Conservation (phyloP, 345 rosid genomes). For the Gossypium sturtianum region DNA sequence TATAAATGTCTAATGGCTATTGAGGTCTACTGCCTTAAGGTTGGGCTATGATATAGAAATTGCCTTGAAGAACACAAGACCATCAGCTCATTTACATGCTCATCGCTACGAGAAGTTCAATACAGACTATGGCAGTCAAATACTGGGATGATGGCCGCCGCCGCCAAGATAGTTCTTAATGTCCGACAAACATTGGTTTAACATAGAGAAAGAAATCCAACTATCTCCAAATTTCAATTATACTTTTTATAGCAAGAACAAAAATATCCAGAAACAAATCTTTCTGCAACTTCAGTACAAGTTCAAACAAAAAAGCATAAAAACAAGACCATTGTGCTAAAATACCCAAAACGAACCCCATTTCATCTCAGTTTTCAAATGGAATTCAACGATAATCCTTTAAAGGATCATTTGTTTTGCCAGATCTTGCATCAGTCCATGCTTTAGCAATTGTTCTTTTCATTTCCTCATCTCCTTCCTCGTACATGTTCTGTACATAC, state of each 20-base stretch:
- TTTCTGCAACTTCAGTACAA: not conserved
- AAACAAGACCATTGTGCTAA: not conserved
- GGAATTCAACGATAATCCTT: slow-evolving; percentile 37
- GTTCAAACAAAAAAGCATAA: not conserved
- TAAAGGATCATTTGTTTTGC: slow-evolving; percentile 65
- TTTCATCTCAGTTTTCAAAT: not conserved
- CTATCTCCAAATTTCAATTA: not conserved
- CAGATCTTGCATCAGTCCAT: slow-evolving; percentile 97
- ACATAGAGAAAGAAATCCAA: not conserved
- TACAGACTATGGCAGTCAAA: slow-evolving; percentile 83
- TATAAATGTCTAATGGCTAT: too few species aligned
- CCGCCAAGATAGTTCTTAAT: not conserved
- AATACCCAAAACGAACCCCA: not conserved
- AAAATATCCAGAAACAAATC: not conserved
- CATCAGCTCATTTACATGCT: slow-evolving; percentile 86
- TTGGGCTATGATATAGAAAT: slow-evolving; percentile 77
- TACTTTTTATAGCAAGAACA: not conserved
- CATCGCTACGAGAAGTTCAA: slow-evolving; percentile 86
- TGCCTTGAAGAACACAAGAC: slow-evolving; percentile 84
- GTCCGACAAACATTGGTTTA: not conserved
- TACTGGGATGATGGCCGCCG: slow-evolving; percentile 34
- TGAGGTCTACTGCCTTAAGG: slow-evolving; percentile 36
- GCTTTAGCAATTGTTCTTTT: slow-evolving; percentile 95
- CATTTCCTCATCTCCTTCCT: slow-evolving; percentile 93
- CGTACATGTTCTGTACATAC: slow-evolving; percentile 74